These are phyloP conservation scores for Sanguinoderma infundibulare DNA, from an alignment of 1,284 basidiomycete genomes.

Conservation along the genomic window DNA sequence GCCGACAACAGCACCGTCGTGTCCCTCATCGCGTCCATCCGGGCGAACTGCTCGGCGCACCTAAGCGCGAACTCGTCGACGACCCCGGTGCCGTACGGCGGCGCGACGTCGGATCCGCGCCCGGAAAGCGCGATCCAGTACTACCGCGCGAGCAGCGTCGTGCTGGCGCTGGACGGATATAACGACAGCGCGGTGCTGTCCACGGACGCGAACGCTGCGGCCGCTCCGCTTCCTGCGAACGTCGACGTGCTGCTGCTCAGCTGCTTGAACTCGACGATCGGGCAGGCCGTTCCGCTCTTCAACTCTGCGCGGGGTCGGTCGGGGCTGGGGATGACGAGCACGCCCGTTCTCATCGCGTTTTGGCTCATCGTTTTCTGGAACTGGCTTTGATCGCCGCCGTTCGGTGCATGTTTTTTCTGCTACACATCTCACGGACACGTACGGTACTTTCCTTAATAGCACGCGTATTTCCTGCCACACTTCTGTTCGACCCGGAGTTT, in stretches of 20 bases:
- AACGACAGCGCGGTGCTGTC: slow-evolving; percentile 57
- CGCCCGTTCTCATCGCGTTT: neutral
- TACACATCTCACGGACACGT: too few relatives aligned
- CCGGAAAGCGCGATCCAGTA: slow-evolving; percentile 63
- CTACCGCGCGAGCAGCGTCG: slow-evolving; percentile 61
- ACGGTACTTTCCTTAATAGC: too few relatives aligned
- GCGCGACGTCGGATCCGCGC: slow-evolving; percentile 34
- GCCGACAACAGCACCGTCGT: slow-evolving; percentile 60
- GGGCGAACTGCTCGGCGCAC: slow-evolving; percentile 43
- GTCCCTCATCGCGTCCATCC: slow-evolving; percentile 52
- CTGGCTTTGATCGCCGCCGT: neutral
- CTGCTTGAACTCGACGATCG: slow-evolving; percentile 62
- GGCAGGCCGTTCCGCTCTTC: slow-evolving; percentile 46
- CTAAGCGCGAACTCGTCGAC: slow-evolving; percentile 29
- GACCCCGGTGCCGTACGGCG: slow-evolving; percentile 12
- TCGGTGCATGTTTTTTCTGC: neutral
- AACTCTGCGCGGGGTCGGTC: slow-evolving; percentile 19
- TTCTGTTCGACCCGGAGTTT: too few relatives aligned
- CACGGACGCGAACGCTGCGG: slow-evolving; percentile 39
- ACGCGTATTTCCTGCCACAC: too few relatives aligned
- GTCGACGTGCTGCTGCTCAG: slow-evolving; percentile 51
- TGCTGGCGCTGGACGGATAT: slow-evolving; percentile 64
- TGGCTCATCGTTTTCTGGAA: neutral
- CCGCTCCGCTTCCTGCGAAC: slow-evolving; percentile 52
- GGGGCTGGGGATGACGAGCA: too few relatives aligned